Evolutionary conservation across 2,329 filamentous ascomycete genomes (phyloP), one percentile per base, ranked within the genome.

Genomic region (Triangularia verruculosa): DNA sequence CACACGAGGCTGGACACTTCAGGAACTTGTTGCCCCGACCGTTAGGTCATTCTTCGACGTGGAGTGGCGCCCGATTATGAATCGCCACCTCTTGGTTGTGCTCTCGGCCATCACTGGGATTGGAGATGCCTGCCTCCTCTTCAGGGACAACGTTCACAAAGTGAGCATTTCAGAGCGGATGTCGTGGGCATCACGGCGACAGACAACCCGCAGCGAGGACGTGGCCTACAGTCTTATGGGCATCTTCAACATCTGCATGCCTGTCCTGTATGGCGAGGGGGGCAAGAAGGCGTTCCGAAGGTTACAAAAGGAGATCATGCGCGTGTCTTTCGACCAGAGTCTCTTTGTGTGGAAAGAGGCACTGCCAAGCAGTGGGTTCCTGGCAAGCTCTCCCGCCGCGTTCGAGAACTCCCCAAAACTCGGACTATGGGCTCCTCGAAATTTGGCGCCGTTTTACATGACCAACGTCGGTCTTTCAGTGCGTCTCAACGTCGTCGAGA

Each of bases 1-100:
- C n/a, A 59, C 34, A 3, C 20, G 57, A 5, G 57, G 57, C 2
- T 59, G 57, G 57, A 59, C 57, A 4, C 57, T 59, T 47, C 57
- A 59, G 28, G 57, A 59, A n/a, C 57, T 59, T 12, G 7, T 59
- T 25, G 57, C 57, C 8, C 57, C 57, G 8, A 15, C 1, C n/a
- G 13, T n/a, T 5, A 39, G 34, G 15, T 39, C 34, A 39, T 39
- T 39, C 34, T 39, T n/a, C 13, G 34, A 39, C 13, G 34, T 15
- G 13, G 17, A n/a, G 17, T 39, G 34, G 34, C 12, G 17, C 4
- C 13, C 13, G 5, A n/a, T 39, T 15, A n/a, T 4, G 4, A 39
- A 39, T 15, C 4, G 34, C 4, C 13, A 39, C 34, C 34, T n/a
- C 8, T 13, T 39, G 13, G 8, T 3, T 15, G 34, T n/a, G 6